A percentile compares a stretch with the other conserved stretches of the same genome.
These are phyloP conservation scores for Aspergillus costaricaensis DNA, from an alignment of 2,329 filamentous ascomycete genomes.

Conservation along the genomic window DNA sequence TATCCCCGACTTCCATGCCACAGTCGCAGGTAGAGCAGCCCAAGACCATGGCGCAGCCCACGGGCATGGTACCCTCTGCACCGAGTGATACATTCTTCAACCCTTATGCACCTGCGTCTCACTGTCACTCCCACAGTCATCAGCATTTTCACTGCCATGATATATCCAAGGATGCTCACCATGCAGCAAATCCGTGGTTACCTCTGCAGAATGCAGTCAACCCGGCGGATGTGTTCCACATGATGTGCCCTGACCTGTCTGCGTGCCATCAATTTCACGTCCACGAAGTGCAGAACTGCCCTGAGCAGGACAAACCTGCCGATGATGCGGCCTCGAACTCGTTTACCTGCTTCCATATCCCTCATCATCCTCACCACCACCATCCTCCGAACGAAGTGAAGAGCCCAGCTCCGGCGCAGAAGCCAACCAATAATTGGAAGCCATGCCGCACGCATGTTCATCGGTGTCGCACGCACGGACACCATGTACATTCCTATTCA, in stretches of 20 bases:
- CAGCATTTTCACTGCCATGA: constrained; percentile 35
- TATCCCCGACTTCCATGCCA: constrained; percentile 27
- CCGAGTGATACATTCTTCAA: constrained; percentile 20
- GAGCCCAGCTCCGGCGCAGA: not conserved
- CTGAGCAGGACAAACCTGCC: constrained; percentile 25
- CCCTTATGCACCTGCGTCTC: constrained; percentile 25
- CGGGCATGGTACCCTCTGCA: constrained; percentile 18
- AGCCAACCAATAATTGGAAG: not conserved
- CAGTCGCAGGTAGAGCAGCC: constrained; percentile 21
- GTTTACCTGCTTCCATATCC: constrained; percentile 35
- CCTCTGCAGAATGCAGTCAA: constrained; percentile 35
- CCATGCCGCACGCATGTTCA: constrained; percentile 37
- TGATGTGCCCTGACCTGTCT: constrained; percentile 37
- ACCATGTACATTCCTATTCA: constrained; percentile 39
- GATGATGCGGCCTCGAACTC: constrained; percentile 24
- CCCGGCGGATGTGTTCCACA: constrained; percentile 39
- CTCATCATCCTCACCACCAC: constrained; percentile 35
- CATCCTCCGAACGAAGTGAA: constrained; percentile 20
- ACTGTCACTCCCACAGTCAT: constrained; percentile 26
- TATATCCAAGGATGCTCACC: constrained; percentile 32
- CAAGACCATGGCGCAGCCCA: constrained; percentile 24
- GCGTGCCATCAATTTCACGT: constrained; percentile 30
- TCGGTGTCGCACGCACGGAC: constrained; percentile 35
- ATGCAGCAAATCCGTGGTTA: constrained; percentile 20
- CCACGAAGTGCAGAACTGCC: constrained; percentile 20